phyloP scores from a whole-genome alignment of 2,329 filamentous ascomycete genomes.

The Nigrospora oryzae region DNA sequence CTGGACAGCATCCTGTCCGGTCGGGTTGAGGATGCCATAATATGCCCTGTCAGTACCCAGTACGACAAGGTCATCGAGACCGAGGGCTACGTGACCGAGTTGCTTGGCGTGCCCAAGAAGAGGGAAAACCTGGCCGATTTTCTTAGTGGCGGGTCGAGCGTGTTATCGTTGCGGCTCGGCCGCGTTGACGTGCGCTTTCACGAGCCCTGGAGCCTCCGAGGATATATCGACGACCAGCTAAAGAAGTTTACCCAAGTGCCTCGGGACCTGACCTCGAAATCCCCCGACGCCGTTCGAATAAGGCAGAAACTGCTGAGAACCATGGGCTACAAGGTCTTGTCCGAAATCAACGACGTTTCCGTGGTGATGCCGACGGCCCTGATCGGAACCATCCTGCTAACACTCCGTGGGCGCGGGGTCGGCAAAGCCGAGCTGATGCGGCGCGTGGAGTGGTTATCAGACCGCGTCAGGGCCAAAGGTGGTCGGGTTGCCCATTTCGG shows the following conservation, averaged over 20 bases:
- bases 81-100: conserved; percentile 89
- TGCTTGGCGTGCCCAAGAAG: conserved; percentile 88
- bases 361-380: conserved; percentile 97
- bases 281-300: conserved; percentile 41
- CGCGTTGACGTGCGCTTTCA: conserved; percentile 94
- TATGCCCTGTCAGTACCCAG: conserved; percentile 93
- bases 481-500: conserved; percentile 93
- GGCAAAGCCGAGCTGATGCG: conserved; percentile 79
- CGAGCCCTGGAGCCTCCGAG: conserved; percentile 84
- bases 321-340: conserved; percentile 83
- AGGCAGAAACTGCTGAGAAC: conserved; percentile 72
- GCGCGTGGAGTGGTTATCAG: conserved; percentile 83
- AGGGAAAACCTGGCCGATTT: conserved; percentile 92
- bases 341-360: conserved; percentile 91
- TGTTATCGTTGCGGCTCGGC: conserved; percentile 81
- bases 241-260: conserved; percentile 45
- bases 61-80: conserved; percentile 99
- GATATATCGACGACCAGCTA: conserved; percentile 73
- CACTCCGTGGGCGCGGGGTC: conserved; percentile 82
- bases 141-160: conserved; percentile 72
- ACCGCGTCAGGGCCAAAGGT: conserved; percentile 74
- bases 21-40: conserved; percentile 80
- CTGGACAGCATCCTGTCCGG: conserved; percentile 85
- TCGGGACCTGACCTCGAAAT: conserved; percentile 34
- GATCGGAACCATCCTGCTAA: conserved; percentile 88